A percentile compares a stretch with the other conserved stretches of the same genome.
These are phyloP conservation scores for Saccharomyces jurei DNA, from an alignment of 805 yeast genomes.

Conservation along the genomic window DNA sequence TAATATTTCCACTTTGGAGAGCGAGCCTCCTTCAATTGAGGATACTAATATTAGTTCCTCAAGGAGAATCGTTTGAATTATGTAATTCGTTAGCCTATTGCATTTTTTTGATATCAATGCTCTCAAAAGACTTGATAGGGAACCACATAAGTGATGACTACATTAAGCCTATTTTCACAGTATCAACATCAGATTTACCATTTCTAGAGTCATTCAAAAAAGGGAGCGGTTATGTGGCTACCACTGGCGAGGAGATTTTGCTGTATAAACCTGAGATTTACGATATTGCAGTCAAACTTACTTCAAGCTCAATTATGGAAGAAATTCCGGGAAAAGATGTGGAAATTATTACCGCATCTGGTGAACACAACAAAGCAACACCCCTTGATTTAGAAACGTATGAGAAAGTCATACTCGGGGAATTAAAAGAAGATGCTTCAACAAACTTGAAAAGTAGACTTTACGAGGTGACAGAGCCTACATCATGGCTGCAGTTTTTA, in stretches of 20 bases:
- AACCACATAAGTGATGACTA: conserved; percentile 5
- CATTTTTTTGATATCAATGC: conserved; percentile 16
- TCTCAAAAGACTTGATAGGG: conserved; percentile 2
- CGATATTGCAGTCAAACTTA: conserved; percentile 20
- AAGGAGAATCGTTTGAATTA: conserved; percentile 22
- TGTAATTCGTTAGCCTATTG: conserved; percentile 25
- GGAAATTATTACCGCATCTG: conserved; percentile 10
- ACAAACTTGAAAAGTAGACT: conserved; percentile 3
- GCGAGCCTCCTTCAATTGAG: conserved; percentile 22
- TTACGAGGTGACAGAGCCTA: conserved; percentile 15
- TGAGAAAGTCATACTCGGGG: conserved; percentile 7
- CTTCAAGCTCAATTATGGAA: conserved; percentile 5
- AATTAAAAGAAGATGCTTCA: conserved; percentile 15
- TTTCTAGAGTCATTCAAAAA: conserved; percentile 2
- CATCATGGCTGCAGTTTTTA: conserved; percentile 27
- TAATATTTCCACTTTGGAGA: conserved; percentile 30
- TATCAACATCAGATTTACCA: conserved; percentile 18
- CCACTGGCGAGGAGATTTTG: conserved; percentile 28
- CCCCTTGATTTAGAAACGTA: conserved; percentile 22
- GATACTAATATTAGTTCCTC: conserved; percentile 22
- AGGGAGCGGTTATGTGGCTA: conserved; percentile 20
- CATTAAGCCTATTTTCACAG: conserved; percentile 15
- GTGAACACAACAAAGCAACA: conserved; percentile 18
- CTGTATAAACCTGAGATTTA: conserved; percentile 18
- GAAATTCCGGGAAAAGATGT: conserved; percentile 4